Conservation (phyloP, 331 rosid genomes). For the Quercus lobata region DNA sequence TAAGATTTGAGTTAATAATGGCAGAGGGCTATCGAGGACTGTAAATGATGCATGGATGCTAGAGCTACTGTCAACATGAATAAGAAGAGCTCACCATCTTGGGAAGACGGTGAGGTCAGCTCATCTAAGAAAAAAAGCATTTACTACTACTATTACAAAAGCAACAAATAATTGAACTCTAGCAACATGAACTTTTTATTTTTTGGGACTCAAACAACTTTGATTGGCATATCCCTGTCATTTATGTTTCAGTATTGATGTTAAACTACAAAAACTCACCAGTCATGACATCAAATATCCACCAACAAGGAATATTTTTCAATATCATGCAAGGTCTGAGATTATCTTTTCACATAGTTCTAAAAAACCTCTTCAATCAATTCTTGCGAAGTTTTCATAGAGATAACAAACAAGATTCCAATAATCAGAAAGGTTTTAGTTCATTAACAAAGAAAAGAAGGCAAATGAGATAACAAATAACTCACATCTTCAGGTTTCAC, state of each 20-base stretch:
- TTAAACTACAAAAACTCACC: not conserved
- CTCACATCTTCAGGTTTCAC: slow-evolving; percentile 94
- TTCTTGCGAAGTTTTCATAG: slow-evolving; percentile 5
- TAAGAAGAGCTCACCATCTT: not conserved
- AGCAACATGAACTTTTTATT: not conserved
- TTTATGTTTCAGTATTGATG: not conserved
- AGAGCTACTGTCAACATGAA: not conserved
- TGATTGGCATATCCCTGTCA: not conserved
- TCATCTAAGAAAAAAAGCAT: not conserved
- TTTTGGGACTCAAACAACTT: not conserved
- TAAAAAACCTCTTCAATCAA: not conserved
- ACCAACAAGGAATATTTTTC: slow-evolving; percentile 4
- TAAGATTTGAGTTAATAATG: not conserved
- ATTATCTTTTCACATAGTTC: not conserved
- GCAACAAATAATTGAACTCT: no score
- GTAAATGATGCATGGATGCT: not conserved
- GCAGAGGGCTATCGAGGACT: not conserved
- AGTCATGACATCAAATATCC: slow-evolving; percentile 6
- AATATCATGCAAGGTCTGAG: not conserved
- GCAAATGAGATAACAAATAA: slow-evolving; percentile 10
- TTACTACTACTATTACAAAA: no score
- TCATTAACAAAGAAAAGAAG: slow-evolving; percentile 15
- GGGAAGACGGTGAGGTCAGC: not conserved
- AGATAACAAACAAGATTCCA: slow-evolving; percentile 1
- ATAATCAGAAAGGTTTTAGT: slow-evolving; percentile 1